Percentiles rank a stretch among this genome's conserved stretches.
phyloP scores from a whole-genome alignment of 129 eudicot genomes.

The Scalesia atractyloides region DNA sequence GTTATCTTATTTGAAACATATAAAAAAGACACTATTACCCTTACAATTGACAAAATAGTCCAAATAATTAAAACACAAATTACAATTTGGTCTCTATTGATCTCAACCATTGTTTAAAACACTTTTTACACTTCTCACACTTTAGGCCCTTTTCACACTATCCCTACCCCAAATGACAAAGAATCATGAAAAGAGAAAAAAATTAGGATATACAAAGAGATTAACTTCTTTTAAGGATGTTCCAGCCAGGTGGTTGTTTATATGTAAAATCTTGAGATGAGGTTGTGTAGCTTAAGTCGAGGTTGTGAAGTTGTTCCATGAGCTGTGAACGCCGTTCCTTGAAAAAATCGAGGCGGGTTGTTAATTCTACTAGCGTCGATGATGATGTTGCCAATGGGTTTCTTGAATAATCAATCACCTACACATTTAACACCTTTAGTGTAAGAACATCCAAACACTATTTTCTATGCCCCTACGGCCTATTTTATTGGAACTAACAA shows the following conservation, averaged over 20 bases:
- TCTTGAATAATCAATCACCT: slow-evolving; percentile 63
- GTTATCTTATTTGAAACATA: too few relatives aligned
- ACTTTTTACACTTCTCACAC: too few relatives aligned
- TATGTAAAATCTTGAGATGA: slow-evolving; percentile 59
- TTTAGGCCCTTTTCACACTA: too few relatives aligned
- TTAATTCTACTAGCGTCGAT: slow-evolving; percentile 83
- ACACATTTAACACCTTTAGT: slow-evolving; percentile 22
- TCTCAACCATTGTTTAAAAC: too few relatives aligned
- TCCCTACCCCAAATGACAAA: slow-evolving; percentile 27
- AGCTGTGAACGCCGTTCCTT: slow-evolving; percentile 92
- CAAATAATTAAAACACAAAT: too few relatives aligned
- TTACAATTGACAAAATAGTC: too few relatives aligned
- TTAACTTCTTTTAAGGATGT: slow-evolving; percentile 31
- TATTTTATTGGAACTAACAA: neutral
- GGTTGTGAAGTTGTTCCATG: slow-evolving; percentile 92
- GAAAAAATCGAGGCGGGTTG: slow-evolving; percentile 93
- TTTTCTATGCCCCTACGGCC: neutral
- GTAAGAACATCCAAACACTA: neutral
- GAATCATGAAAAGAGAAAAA: slow-evolving; percentile 28
- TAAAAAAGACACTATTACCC: too few relatives aligned
- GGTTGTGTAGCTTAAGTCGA: slow-evolving; percentile 66
- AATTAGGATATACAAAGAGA: slow-evolving; percentile 39
- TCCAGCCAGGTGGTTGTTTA: slow-evolving; percentile 61
- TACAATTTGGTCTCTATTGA: too few relatives aligned
- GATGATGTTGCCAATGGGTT: slow-evolving; percentile 74